Percentiles rank a stretch among this genome's conserved stretches.
phyloP scores from a whole-genome alignment of 2,329 filamentous ascomycete species.

The Colletotrichum karsti region DNA sequence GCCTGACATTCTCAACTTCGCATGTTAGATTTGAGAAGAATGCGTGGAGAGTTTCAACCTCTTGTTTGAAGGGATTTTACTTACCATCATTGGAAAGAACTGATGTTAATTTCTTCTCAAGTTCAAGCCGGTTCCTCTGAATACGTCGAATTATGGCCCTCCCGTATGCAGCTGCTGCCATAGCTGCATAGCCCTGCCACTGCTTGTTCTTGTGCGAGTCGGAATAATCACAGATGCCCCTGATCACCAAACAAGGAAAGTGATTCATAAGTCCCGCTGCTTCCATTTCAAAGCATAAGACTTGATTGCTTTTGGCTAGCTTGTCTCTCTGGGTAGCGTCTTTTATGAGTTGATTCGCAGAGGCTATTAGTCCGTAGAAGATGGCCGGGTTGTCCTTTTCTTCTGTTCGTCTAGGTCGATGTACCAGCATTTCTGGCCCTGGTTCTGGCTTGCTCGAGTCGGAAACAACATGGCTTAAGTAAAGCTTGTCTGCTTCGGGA shows the following conservation, averaged over 20 bases:
- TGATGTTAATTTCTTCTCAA: conserved; percentile 19
- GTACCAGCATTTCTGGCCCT: background rate
- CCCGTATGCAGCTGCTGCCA: conserved; percentile 40
- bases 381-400: background rate
- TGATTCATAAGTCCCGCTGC: no score
- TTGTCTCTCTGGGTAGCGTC: conserved; percentile 40
- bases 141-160: conserved; percentile 20
- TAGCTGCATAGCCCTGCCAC: conserved; percentile 47
- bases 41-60: no score
- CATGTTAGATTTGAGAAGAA: background rate
- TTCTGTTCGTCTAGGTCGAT: background rate
- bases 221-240: conserved; percentile 50
- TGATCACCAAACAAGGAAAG: conserved; percentile 45
- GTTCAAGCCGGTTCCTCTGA: conserved; percentile 22
- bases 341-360: conserved; percentile 46
- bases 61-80: no score
- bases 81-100: background rate
- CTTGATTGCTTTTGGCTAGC: conserved; percentile 14
- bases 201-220: conserved; percentile 47
- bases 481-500: background rate
- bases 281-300: conserved; percentile 37
- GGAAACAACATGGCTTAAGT: background rate
- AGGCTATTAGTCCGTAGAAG: conserved; percentile 38
- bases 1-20: background rate
- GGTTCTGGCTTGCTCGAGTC: background rate